phyloP scores from a whole-genome alignment of 192 early-diverging fungal species.

The Chytriomyces hyalinus region DNA sequence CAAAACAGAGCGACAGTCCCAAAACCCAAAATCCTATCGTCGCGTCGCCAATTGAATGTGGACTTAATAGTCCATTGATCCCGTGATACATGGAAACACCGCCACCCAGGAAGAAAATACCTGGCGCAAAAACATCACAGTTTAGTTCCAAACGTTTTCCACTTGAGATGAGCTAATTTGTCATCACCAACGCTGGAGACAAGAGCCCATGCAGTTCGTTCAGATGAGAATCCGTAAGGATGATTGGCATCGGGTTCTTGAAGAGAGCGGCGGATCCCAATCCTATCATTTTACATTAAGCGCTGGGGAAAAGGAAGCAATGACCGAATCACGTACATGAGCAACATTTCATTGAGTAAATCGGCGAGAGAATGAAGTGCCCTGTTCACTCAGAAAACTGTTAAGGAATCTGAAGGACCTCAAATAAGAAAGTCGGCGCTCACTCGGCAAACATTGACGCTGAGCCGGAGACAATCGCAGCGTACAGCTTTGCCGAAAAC shows the following conservation, averaged over 20 bases:
- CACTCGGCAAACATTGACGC: constrained; percentile 65
- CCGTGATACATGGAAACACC: constrained; percentile 64
- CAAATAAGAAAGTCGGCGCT: background rate
- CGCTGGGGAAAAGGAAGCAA: background rate
- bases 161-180: background rate
- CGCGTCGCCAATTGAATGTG: constrained; percentile 48
- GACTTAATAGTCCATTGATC: constrained; percentile 50
- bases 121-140: constrained; percentile 11
- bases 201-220: constrained; percentile 65
- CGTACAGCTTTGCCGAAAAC: constrained; percentile 59
- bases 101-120: constrained; percentile 63
- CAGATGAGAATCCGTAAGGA: constrained; percentile 62
- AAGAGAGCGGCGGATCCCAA: constrained; percentile 53
- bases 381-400: constrained; percentile 41
- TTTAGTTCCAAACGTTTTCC: background rate
- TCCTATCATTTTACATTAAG: constrained; percentile 23
- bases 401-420: background rate
- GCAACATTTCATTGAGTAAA: constrained; percentile 28
- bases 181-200: constrained; percentile 51
- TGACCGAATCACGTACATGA: background rate
- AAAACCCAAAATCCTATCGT: constrained; percentile 49
- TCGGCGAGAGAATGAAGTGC: constrained; percentile 57
- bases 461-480: constrained; percentile 57
- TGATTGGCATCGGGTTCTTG: constrained; percentile 54
- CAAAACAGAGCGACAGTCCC: constrained; percentile 53